phyloP scores from a whole-genome alignment of 805 yeast genomes.

The Lipomyces kockii region DNA sequence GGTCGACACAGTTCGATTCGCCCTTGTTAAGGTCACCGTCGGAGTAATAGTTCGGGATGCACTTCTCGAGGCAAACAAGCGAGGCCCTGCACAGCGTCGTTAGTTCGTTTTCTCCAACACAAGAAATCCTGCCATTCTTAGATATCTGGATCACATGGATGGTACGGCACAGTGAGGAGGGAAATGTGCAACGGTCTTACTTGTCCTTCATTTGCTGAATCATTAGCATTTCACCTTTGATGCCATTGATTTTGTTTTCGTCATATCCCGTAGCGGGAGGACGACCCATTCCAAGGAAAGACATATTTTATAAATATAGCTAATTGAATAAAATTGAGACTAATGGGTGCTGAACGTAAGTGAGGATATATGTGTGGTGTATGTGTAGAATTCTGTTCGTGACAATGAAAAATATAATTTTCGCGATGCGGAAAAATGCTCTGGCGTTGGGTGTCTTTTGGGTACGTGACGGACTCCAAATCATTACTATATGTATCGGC shows the following conservation, averaged over 20 bases:
- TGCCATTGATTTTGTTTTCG: slow-evolving; percentile 31
- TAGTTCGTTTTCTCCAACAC: background rate
- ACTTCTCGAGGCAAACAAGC: slow-evolving; percentile 53
- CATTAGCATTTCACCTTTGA: slow-evolving; percentile 36
- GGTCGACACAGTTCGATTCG: slow-evolving; percentile 77
- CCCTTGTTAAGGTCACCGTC: slow-evolving; percentile 87
- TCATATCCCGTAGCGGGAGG: slow-evolving; percentile 31
- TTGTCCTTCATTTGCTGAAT: slow-evolving; percentile 31
- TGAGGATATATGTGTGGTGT: background rate
- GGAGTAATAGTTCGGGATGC: slow-evolving; percentile 83
- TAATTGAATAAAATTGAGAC: background rate
- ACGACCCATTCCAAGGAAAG: slow-evolving; percentile 39
- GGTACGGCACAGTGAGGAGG: background rate
- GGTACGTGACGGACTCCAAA: background rate
- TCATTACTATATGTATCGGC: background rate
- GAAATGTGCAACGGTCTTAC: slow-evolving; percentile 12
- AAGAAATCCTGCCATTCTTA: background rate
- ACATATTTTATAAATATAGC: slow-evolving; percentile 27
- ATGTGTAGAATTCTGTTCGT: background rate
- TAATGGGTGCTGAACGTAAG: background rate
- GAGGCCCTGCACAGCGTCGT: slow-evolving; percentile 15
- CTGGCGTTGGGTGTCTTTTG: background rate
- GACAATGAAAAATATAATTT: background rate
- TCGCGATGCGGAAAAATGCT: background rate
- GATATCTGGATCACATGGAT: background rate